A percentile compares a stretch with the other conserved stretches of the same genome.
Conservation (phyloP, 352 stramenopile species). For the Pythium volutum region DNA sequence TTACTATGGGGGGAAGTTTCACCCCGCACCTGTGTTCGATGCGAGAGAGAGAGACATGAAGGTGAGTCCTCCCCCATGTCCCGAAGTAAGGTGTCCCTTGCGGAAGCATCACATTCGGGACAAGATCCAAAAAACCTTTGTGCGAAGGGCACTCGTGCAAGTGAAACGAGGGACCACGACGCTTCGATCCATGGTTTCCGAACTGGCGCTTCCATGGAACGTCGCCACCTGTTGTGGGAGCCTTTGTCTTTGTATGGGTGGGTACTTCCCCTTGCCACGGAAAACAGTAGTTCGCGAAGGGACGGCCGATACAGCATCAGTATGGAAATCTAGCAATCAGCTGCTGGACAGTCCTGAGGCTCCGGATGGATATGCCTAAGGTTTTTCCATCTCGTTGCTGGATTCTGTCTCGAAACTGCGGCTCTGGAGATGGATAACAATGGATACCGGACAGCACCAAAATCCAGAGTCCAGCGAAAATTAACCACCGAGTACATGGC, state of each 20-base stretch:
- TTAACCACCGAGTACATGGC: not conserved
- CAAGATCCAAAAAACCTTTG: conserved; percentile 2
- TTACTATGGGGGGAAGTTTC: conserved; percentile 14
- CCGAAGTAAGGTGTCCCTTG: conserved; percentile 18
- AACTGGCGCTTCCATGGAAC: conserved; percentile 8
- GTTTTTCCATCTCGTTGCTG: too few species aligned
- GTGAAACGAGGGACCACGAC: not conserved
- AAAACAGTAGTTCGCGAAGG: not conserved
- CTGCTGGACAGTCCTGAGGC: not conserved
- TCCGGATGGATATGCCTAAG: too few species aligned
- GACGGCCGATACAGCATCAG: not conserved
- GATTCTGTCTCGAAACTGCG: not conserved
- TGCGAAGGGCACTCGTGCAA: not conserved
- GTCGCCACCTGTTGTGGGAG: not conserved
- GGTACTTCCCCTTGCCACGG: too few species aligned
- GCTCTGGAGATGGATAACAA: too few species aligned
- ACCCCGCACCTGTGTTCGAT: not conserved
- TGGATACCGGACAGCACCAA: too few species aligned
- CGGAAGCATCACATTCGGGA: conserved; percentile 9
- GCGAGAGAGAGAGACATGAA: not conserved
- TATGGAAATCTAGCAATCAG: conserved; percentile 6
- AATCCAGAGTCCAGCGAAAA: too few species aligned
- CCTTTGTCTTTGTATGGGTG: too few species aligned
- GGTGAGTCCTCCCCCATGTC: conserved; percentile 6
- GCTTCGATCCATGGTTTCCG: not conserved